A percentile compares a stretch with the other conserved stretches of the same genome.
Conservation (phyloP, 1,139 yeast genomes). For the Candida smagusa region DNA sequence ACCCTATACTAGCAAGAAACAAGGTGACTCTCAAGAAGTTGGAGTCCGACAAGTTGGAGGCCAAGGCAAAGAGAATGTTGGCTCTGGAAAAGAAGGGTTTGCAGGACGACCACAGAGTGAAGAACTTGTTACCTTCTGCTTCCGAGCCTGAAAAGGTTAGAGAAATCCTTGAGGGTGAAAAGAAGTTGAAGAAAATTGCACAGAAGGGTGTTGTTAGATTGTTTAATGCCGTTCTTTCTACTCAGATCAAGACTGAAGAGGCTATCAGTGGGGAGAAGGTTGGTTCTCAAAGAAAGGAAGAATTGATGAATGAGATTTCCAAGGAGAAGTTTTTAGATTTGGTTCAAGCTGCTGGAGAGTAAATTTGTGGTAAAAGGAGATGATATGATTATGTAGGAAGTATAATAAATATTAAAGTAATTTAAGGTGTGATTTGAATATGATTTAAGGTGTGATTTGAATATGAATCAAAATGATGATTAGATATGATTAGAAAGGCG, state of each 20-base stretch:
- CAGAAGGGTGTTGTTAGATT: constrained; percentile 91
- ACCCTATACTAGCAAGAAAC: constrained; percentile 83
- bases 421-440: too few species aligned
- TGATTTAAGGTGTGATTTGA: too few species aligned
- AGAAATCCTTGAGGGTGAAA: constrained; percentile 64
- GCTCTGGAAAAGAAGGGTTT: constrained; percentile 67
- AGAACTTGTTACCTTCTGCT: constrained; percentile 62
- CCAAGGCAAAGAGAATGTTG: constrained; percentile 73
- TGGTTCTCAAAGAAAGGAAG: constrained; percentile 50
- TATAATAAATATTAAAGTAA: too few species aligned
- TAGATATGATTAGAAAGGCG: too few species aligned
- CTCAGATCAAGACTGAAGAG: constrained; percentile 63
- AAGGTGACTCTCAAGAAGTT: constrained; percentile 67
- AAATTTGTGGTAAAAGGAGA: constrained; percentile 3
- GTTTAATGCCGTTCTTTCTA: constrained; percentile 84
- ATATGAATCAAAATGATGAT: too few species aligned
- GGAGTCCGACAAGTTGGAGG: constrained; percentile 79
- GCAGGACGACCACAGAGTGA: constrained; percentile 66
- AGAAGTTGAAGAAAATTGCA: constrained; percentile 73
- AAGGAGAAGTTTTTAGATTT: constrained; percentile 87
- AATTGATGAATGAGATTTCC: constrained; percentile 73
- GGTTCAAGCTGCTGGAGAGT: constrained; percentile 76
- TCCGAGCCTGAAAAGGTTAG: constrained; percentile 51
- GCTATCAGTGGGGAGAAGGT: constrained; percentile 36
- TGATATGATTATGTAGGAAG: too few species aligned